Base-by-base conservation (phyloP, 2,329 filamentous ascomycete genomes). In the Microdochium paspali region DNA sequence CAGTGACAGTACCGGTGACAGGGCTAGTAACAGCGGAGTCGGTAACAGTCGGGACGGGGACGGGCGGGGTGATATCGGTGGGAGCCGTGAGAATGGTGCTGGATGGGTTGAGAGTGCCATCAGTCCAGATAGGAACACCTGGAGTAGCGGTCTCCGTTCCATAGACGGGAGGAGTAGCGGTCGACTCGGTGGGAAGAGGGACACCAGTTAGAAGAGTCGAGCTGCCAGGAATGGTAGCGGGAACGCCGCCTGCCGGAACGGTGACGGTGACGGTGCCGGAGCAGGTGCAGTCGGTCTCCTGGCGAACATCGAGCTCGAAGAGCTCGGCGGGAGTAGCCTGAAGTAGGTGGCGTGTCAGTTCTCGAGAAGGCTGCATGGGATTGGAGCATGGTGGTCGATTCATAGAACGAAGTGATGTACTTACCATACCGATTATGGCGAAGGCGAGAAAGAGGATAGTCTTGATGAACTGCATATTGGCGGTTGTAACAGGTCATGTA, bases 401-500 rank as follows among this genome's bases (percentile, higher is more conserved):
- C 13, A 40, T 24, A 4, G 28, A 45, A 30, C 13, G 12, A 10
- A 26, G 20, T 23, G n/a, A 10, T 26, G 12, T 42, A 57, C 58
- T 56, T 57, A 61, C 59, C 52, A 57, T 54, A 52, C 55, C 57
- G 24, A 56, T 32, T 26, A 51, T 47, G 48, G 55, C 50, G 44
- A 61, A 51, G 48, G 54, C 49, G 44, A 57, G 44, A 48, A 56
- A 44, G 28, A 53, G 42, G 46, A 58, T n/a, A 46, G 44, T 32
- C 50, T 61, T 58, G 51, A 52, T 35, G 51, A 57, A 56, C 53
- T 58, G 58, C 59, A 61, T 61, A 49, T 48, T 59, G 56, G 53
- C 43, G 49, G 43, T 30, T 30, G 45, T 40, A 18, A 6, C 18
- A 18, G 35, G 18, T 40, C 35, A 35, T 15, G 47, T 43, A 31